Evolutionary conservation across 2,329 filamentous ascomycete species (phyloP), one percentile per base, ranked within the genome.

Genomic region (Talaromyces sp.): DNA sequence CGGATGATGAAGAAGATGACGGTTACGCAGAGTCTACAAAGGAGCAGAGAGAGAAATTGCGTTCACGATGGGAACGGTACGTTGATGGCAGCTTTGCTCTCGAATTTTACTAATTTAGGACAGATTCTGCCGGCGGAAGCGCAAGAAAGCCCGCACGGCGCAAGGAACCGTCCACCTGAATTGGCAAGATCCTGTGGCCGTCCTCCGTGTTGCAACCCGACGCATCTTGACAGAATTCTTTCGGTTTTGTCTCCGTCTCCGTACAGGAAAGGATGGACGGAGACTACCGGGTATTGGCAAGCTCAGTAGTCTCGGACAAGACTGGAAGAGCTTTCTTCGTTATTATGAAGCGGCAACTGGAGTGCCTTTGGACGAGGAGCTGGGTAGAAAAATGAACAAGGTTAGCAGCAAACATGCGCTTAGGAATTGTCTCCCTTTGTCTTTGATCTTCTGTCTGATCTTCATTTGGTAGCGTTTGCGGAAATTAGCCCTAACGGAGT

Each of bases 251-350:
- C 63, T 70, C 2, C 68, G 70, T 62, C 64, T 70, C 24, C 61
- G 63, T 59, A 60, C 57, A 6, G 68, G 69, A 9, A 72, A 73
- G 57, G 62, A 69, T 65, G 37, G 68, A 57, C 65, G 68, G 27
- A 52, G 60, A 6, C 52, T 68, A 4, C 61, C 43, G 41, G 45
- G 64, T n/a, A 71, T 65, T 19, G 50, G 62, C 50, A 58, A 43
- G n/a, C n/a, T 43, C 13, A 68, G 66, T 41, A 58, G 60, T 39
- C 49, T 67, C 16, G 33, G 45, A 11, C 62, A 57, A 6, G 66
- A 66, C 37, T 68, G 57, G 56, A 68, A 68, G 47, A 24, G 35
- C 10, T 64, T 63, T 54, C 57, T 37, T 8, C 59, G 57, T 22
- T 47, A 64, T 24, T 63, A 68, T 35, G 57, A 69, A 64, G 66